Evolutionary conservation across 805 yeast species (phyloP), one percentile per base, ranked within the genome.

Genomic region (Candida tallmaniae): DNA sequence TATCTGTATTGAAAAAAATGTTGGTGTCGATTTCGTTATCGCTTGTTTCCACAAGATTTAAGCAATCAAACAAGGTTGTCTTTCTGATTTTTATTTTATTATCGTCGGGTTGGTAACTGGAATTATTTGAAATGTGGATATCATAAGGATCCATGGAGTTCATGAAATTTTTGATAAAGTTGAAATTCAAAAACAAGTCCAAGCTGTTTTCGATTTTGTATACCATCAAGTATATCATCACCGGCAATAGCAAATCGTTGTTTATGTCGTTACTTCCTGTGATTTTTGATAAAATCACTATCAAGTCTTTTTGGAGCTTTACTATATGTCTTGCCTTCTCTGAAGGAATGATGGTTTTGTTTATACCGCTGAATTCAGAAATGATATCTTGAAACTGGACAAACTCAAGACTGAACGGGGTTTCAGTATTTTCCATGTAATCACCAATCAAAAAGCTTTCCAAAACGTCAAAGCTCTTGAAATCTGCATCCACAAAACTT

Each of bases 241-340:
- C 49, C 3, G 72, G 72, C 27, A 66, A 50, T 23, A 66, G 47
- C n/a, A 61, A 38, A 37, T 66, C 72, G 43, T 63, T 65, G 45
- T 56, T 62, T 31, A 65, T 41, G 30, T 52, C 53, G 27, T 47
- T 49, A 18, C 47, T 43, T 16, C 51, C 41, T 23, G 48, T 39
- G 8, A 53, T 53, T 9, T 40, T 31, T 2, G 50, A 39, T 10
- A 48, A 34, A 32, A 50, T 46, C 18, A 39, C 23, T 20, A 41
- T 38, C 28, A 62, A 36, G 21, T 39, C 39, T 39, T 62, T 64
- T 35, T 66, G 71, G 17, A 63, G 46, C 2, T 45, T 41, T 11
- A 58, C 60, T 16, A 66, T 47, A 18, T 45, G 38, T 16, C 39
- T 36, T 19, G 64, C 46, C 41, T 66, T 66, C 5, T 61, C 42